Base-by-base conservation (phyloP, 1,139 yeast genomes). In the Hyphopichia wangnamkhiaoensis region DNA sequence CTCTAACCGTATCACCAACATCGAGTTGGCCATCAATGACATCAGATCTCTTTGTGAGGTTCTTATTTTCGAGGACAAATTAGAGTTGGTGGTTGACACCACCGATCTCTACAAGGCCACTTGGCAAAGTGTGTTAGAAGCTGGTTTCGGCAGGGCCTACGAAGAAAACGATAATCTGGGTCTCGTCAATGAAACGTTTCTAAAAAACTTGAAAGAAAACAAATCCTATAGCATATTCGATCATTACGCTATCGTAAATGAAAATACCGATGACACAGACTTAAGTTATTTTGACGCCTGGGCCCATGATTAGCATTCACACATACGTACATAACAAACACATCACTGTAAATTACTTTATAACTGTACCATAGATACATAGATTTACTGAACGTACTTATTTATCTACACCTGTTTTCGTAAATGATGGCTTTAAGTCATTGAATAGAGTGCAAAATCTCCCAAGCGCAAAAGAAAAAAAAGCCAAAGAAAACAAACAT, bases 31-130 rank as follows among this genome's bases (percentile, higher is more conserved):
- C 2, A 68, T 79, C 24, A 73, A 79, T 32, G 96, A 93, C 57
- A 82, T 94, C 40, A 73, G 91, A 41, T 73, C 94, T 0, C 69
- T 93, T 19, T 90, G 98, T 61, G 95, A 90, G 48, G 97, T 93
- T 14, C 68, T 93, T 34, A 82, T 86, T 1, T 89, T 74, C 60
- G 98, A 93, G 53, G 96, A 89, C 54, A 86, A 84, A 59, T 61
- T 93, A 40, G 98, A 90, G 56, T 68, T 76, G 41, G 71, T 81
- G 2, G 50, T 52, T 23, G 63, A 59, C 41, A 64, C 74, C 2
- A 59, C 71, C 29, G 84, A 79, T 45, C 72, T 77, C 37, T 81
- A 78, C 52, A 76, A 69, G 49, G 82, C 80, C 1, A 77, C 85
- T 2, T 71, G 82, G 68, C 82, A 76, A 41, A 78, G 85, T 52